Evolutionary conservation across 2,329 filamentous ascomycete genomes (phyloP), one percentile per base, ranked within the genome.

Genomic region (Fusarium poae): DNA sequence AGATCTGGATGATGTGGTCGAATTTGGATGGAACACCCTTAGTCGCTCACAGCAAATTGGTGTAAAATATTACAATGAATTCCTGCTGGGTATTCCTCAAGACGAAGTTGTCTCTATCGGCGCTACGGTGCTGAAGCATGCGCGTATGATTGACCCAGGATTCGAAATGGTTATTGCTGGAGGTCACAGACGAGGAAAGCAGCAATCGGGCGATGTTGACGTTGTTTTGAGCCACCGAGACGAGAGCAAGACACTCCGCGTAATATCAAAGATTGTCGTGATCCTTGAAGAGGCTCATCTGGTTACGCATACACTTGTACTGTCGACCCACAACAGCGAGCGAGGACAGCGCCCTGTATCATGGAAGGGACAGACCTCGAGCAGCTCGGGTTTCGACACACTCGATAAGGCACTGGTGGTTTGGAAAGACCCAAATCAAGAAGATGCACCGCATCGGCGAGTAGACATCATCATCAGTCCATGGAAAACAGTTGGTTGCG

Each of bases 381-480:
- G 54, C 15, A 85, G 85, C 0, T 81, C 84, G 23, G 92, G 92
- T 1, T 97, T 97, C 70, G 94, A 97, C 76, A 92, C 89, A 0
- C 84, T 98, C 1, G 94, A 98, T 78, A 97, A 97, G 78, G 94
- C 94, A 0, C 82, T 98, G 53, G 91, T 97, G 1, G 93, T 97
- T 0, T 98, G 95, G 95, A 92, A 97, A 76, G 69, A 77, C 34
- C 63, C 72, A 2, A 49, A 48, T 16, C 34, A 50, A 35, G 23
- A 62, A 21, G 46, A 57, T 21, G 54, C 61, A 53, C 85, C 86
- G 1, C 95, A 97, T 76, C 88, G 94, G 21, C 86, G 95, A 45
- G 94, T 98, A 2, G 95, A 98, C 76, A 97, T 98, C 60, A 95
- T 98, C 70, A 84, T 98, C 65, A 89, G 89, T 23, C 93, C 94